Percentiles rank a stretch among this genome's conserved stretches.
phyloP scores from a whole-genome alignment of 2,329 filamentous ascomycete species.

The Falciphora oryzae region DNA sequence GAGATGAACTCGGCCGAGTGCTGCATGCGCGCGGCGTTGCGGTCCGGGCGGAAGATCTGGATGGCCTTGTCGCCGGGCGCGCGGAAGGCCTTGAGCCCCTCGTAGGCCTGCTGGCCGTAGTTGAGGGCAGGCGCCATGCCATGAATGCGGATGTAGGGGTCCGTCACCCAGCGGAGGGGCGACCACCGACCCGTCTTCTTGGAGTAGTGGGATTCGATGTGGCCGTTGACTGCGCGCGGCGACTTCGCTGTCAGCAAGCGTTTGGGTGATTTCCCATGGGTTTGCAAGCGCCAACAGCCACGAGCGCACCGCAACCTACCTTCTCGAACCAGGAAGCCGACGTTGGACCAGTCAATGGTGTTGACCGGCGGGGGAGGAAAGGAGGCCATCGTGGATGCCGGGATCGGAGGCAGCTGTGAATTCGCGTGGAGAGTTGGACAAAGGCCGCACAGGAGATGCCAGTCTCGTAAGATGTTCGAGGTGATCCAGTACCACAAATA shows the following conservation, averaged over 20 bases:
- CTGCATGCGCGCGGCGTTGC: conserved; percentile 80
- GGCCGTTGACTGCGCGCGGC: conserved; percentile 72
- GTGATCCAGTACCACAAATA: neutral
- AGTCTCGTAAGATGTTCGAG: neutral
- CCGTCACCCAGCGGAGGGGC: conserved; percentile 68
- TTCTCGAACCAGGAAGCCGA: conserved; percentile 90
- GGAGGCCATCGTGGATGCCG: neutral
- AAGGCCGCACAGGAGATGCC: neutral
- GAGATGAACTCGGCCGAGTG: conserved; percentile 79
- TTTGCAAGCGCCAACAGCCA: neutral
- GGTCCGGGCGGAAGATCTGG: conserved; percentile 79
- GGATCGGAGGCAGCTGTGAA: neutral
- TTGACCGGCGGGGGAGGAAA: conserved; percentile 75
- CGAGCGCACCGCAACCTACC: conserved; percentile 42
- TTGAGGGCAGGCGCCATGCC: conserved; percentile 94
- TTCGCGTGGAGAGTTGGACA: neutral
- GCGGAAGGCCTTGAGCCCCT: conserved; percentile 97
- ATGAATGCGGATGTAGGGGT: conserved; percentile 83
- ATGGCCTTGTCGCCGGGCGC: conserved; percentile 62
- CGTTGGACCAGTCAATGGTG: conserved; percentile 87
- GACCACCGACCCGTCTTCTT: conserved; percentile 71
- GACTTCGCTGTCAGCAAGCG: conserved; percentile 2
- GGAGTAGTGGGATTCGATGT: conserved; percentile 84
- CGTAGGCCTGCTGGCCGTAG: conserved; percentile 96
- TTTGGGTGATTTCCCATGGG: neutral